A percentile compares a stretch with the other conserved stretches of the same genome.
Conservation (phyloP, 192 early-diverging fungal species). For the Rhizoclosmatium sp. region DNA sequence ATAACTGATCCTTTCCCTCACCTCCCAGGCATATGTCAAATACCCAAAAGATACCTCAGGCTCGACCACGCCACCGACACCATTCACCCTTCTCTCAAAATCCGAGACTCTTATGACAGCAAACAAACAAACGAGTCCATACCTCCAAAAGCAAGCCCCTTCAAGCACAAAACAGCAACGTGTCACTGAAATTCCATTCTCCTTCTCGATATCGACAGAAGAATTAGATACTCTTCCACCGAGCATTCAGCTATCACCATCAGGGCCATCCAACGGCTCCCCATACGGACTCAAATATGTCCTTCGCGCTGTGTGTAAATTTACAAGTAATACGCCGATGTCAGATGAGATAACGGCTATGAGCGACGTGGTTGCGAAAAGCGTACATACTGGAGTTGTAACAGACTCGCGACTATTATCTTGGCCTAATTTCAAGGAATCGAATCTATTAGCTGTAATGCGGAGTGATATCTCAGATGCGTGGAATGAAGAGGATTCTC, state of each 20-base stretch:
- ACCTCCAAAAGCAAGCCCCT: not conserved
- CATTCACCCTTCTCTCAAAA: not conserved
- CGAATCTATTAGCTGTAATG: conserved; percentile 26
- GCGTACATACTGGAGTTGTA: not conserved
- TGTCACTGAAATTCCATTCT: conserved; percentile 15
- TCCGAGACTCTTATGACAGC: not conserved
- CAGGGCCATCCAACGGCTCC: not conserved
- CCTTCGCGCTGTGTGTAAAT: conserved; percentile 6
- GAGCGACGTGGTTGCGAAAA: not conserved
- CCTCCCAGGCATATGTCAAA: not conserved
- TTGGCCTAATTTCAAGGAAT: conserved; percentile 28
- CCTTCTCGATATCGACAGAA: conserved; percentile 6
- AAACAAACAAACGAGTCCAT: not conserved
- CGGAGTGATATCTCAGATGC: conserved; percentile 3
- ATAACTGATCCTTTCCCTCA: not conserved
- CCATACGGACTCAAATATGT: conserved; percentile 22
- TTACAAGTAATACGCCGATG: not conserved
- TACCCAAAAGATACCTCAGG: not conserved
- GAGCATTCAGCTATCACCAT: conserved; percentile 4
- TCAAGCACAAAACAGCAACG: not conserved
- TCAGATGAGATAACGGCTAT: not conserved
- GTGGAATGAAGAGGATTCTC: not conserved
- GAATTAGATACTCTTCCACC: conserved; percentile 7
- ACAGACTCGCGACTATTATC: conserved; percentile 4
- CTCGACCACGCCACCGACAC: not conserved